Evolutionary conservation across 2,329 filamentous ascomycete genomes (phyloP), one percentile per base, ranked within the genome.

Genomic region (Colletotrichum brevisporum): DNA sequence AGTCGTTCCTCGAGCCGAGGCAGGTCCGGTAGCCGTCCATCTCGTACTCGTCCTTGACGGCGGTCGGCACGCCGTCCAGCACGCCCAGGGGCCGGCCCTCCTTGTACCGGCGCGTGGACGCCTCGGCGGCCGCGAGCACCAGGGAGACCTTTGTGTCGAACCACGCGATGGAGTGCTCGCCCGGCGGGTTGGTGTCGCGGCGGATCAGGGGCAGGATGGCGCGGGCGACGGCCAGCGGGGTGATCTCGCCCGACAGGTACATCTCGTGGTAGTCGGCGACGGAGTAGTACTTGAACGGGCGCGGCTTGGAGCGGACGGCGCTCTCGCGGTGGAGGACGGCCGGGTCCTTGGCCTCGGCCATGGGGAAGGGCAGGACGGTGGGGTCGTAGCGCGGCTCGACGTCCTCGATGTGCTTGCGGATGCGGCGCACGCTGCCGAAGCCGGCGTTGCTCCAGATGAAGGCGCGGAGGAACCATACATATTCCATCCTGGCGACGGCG

Each of bases 21-120:
- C 85, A 91, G 48, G 88, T 91, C 51, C 85, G 84, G 77, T 95
- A 94, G 1, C 92, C 93, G n/a, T 89, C 87, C 26, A 95, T 80
- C 76, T 94, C 90, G 57, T 92, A 88, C 76, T 94, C 92, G 74
- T 95, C 92, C 80, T 95, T 95, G 57, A 94, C 86, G 0, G 88
- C 91, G 5, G 94, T 87, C 0, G 92, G 92, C 0, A 95, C 86
- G 8, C 92, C 93, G 73, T 94, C 92, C 0, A 95, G 82, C 0
- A 88, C 84, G 0, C 91, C 88, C 4, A 93, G 78, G 0, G 90
- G 83, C 63, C 85, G 84, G 1, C 88, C 86, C 53, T 86, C 82
- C 71, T 86, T 80, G 74, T 86, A 86, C 2, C 85, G 77, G 45
- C 76, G 69, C 0, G 84, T 85, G 0, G 84, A 85, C 4, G 76